phyloP scores from a whole-genome alignment of 2,329 filamentous ascomycete species.

The Aureobasidium sp. region DNA sequence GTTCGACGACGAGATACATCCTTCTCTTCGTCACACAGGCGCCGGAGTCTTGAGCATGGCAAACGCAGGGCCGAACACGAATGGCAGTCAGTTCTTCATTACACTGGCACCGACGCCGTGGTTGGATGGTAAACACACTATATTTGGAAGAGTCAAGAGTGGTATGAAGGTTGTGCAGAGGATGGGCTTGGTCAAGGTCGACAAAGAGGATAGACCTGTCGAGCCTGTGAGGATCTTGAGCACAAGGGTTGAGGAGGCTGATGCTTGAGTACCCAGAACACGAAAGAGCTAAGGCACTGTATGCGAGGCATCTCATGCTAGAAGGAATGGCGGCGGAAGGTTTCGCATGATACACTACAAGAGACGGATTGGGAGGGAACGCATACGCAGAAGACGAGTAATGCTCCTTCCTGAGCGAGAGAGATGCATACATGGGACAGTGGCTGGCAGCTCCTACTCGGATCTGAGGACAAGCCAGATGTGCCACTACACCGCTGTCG shows the following conservation, averaged over 20 bases:
- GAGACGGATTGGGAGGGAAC: too few relatives aligned
- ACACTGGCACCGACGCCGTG: conserved; percentile 91
- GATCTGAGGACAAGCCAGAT: not conserved
- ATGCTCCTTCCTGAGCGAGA: too few relatives aligned
- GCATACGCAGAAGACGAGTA: too few relatives aligned
- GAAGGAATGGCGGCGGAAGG: not conserved
- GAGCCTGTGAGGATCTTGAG: conserved; percentile 74
- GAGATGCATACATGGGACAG: too few relatives aligned
- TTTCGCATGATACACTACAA: too few relatives aligned
- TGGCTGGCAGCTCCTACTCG: too few relatives aligned
- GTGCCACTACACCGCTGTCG: not conserved
- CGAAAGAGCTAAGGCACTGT: not conserved
- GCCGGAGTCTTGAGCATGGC: conserved; percentile 95
- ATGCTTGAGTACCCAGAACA: not conserved
- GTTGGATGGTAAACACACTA: conserved; percentile 95
- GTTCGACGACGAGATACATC: conserved; percentile 84
- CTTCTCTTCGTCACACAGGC: conserved; percentile 77
- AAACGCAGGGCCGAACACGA: conserved; percentile 86
- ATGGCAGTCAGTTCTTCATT: conserved; percentile 93
- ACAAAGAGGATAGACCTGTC: conserved; percentile 66
- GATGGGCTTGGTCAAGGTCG: conserved; percentile 83
- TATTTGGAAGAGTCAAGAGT: conserved; percentile 82
- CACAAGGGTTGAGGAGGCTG: conserved; percentile 53
- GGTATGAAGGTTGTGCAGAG: conserved; percentile 78
- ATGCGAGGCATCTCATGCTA: not conserved